Base-by-base conservation (phyloP, 108 stramenopile genomes). In the Schizochytrium sp. region DNA sequence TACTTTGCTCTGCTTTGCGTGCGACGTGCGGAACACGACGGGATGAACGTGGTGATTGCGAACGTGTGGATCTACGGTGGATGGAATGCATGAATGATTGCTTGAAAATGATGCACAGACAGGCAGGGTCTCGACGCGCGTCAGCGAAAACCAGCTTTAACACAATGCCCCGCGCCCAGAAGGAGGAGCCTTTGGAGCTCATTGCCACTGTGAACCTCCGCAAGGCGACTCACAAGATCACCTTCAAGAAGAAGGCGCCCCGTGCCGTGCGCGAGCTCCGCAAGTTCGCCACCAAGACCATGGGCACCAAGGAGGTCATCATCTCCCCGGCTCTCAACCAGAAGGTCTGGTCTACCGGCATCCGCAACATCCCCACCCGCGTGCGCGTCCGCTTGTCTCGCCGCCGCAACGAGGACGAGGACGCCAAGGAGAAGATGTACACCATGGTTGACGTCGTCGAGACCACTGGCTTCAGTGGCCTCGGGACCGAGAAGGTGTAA, bases 361-460 rank as follows among this genome's bases (percentile, higher is more conserved):
- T 99, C 87, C 96, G 97, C 91, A 98, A 98, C 94, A 95, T 97
- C 60, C 99, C 99, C 72, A 94, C 91, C 72, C 94, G 99, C 88
- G 96, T 99, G 58, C 97, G 99, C 88, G 99, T 99, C 21, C 93
- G 97, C 83, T 95, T 99, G 87, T 94, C 94, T 51, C 96, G 99
- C 93, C 97, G 97, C 97, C 94, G 98, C 90, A 98, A 98, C 94
- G 98, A 98, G 92, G 98, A 98, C 90, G 98, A 99, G 93, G 98
- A 99, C 90, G 97, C 98, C 60, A 96, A 95, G 25, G 98, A 99
- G 93, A 72, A 97, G 93, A 95, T 99, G 76, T 99, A 98, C 97
- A 99, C 99, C 83, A 94, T 97, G 87, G 98, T 97, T 60, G 96
- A 98, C 91, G 93, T 96, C 63, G 97, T 99, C 45, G 93, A 96